Conservation (phyloP, 306 rosid species). For the Rosa rugosa region DNA sequence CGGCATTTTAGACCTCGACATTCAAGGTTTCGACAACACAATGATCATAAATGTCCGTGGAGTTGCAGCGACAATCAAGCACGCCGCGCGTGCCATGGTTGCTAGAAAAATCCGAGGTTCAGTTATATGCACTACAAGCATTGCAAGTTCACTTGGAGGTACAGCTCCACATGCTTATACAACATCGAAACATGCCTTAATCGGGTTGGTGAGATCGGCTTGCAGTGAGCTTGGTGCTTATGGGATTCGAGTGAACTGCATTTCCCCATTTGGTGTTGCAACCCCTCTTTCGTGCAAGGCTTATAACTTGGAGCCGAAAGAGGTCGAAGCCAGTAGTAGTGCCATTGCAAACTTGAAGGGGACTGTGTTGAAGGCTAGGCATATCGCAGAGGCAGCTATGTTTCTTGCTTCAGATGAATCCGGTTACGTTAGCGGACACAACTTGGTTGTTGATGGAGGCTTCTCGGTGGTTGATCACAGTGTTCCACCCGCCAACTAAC, state of each 20-base stretch:
- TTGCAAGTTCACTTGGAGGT: slow-evolving; percentile 64
- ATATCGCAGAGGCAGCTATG: slow-evolving; percentile 78
- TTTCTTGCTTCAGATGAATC: slow-evolving; percentile 87
- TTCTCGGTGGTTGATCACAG: slow-evolving; percentile 52
- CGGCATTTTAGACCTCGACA: slow-evolving; percentile 67
- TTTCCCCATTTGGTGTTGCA: slow-evolving; percentile 84
- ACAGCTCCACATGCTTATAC: slow-evolving; percentile 67
- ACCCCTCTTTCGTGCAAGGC: slow-evolving; percentile 68
- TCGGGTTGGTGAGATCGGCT: slow-evolving; percentile 64
- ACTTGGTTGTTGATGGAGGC: slow-evolving; percentile 84
- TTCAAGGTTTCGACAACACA: slow-evolving; percentile 53
- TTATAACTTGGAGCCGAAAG: slow-evolving; percentile 42
- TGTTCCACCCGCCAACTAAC: slow-evolving; percentile 10
- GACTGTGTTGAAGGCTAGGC: slow-evolving; percentile 59
- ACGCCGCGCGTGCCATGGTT: slow-evolving; percentile 76
- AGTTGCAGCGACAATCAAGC: slow-evolving; percentile 63
- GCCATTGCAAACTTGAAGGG: slow-evolving; percentile 66
- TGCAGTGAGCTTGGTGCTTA: slow-evolving; percentile 73
- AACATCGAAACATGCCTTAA: slow-evolving; percentile 62
- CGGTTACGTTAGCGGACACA: slow-evolving; percentile 70
- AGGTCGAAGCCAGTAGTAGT: slow-evolving; percentile 47
- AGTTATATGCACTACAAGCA: slow-evolving; percentile 79
- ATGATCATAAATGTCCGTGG: slow-evolving; percentile 75
- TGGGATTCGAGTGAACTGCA: slow-evolving; percentile 78
- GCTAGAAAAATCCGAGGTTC: slow-evolving; percentile 48